Base-by-base conservation (phyloP, 169 alveolate genomes). In the Plasmodium gonderi region DNA sequence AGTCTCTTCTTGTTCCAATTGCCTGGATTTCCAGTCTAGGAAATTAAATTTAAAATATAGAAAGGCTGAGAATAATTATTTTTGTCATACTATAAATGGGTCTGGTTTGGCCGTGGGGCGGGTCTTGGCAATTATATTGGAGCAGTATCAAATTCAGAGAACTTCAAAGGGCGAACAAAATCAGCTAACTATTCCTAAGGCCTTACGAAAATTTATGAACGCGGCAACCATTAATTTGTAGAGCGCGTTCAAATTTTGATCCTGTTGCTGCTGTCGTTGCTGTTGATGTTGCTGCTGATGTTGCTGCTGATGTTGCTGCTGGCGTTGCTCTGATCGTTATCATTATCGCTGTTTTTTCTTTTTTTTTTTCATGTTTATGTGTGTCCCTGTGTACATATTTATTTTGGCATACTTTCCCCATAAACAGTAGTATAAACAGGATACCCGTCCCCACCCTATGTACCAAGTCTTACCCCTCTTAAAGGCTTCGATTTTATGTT, bases 81-180 rank as follows among this genome's bases (percentile, higher is more conserved):
- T 60, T 45, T 89, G 92, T 33, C 97, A 95, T 69, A 81, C 95
- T 80, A 94, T 95, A 3, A 95, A 95, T 91, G 97, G 97, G 8
- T 94, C 97, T 8, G 97, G 97, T 9, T 91, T 96, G 64, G 96
- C 97, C 26, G 94, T 96, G 17, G 97, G 97, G 31, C 91, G 97
- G 33, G 93, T 95, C 23, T 92, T 96, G 38, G 94, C 97, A 14
- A 95, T 95, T 20, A 81, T 96, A 36, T 72, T 96, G 79, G 97
- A 96, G 82, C 92, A 92, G 54, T 90, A 96, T 60, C 96, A 91
- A 77, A 40, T 45, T 8, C 20, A 69, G 26, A 68, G 78, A 47
- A 40, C 49, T 12, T 45, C 89, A 23, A 79, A 68, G 38, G 91
- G 92, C 83, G 94, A 90, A 9, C 54, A 82, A 42, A 72, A 91